These are phyloP conservation scores for Talaromyces liani DNA, from an alignment of 495 filamentous ascomycete species.

Conservation along the genomic window DNA sequence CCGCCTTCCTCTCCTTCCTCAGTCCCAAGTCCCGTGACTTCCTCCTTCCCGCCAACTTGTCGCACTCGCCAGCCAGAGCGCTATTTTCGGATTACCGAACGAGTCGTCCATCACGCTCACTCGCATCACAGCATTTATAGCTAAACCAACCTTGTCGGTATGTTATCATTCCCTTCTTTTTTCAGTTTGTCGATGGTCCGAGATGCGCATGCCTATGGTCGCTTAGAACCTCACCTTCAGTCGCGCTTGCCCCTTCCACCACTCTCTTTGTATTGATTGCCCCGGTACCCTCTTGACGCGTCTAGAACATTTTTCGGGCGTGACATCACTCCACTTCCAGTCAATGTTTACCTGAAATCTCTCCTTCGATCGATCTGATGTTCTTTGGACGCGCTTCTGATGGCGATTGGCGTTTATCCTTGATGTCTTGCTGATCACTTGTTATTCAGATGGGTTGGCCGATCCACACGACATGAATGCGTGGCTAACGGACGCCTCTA, in stretches of 20 bases:
- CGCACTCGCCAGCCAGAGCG: slow-evolving; percentile 33
- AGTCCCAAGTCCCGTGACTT: slow-evolving; percentile 31
- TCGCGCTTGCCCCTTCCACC: slow-evolving; percentile 14
- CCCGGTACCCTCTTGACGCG: slow-evolving; percentile 25
- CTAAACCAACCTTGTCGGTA: slow-evolving; percentile 43
- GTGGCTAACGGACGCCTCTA: slow-evolving; percentile 74
- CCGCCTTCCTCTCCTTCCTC: slow-evolving; percentile 4
- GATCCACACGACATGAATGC: slow-evolving; percentile 64
- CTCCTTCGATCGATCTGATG: background rate
- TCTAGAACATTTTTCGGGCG: slow-evolving; percentile 15
- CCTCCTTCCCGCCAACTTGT: slow-evolving; percentile 26
- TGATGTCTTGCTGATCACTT: slow-evolving; percentile 6
- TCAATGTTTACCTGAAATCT: background rate
- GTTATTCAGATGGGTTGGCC: slow-evolving; percentile 49
- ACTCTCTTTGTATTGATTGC: slow-evolving; percentile 12
- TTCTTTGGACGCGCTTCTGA: slow-evolving; percentile 3
- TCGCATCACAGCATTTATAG: slow-evolving; percentile 23
- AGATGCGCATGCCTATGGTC: slow-evolving; percentile 10
- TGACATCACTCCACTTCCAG: slow-evolving; percentile 7
- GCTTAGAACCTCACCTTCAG: slow-evolving; percentile 8
- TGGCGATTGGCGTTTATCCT: slow-evolving; percentile 2
- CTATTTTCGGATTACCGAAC: slow-evolving; percentile 25
- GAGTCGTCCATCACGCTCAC: background rate
- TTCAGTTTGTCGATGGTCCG: background rate
- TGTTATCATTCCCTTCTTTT: slow-evolving; percentile 22